phyloP scores from a whole-genome alignment of 2,329 filamentous ascomycete genomes.

The Helminthosporium solani region DNA sequence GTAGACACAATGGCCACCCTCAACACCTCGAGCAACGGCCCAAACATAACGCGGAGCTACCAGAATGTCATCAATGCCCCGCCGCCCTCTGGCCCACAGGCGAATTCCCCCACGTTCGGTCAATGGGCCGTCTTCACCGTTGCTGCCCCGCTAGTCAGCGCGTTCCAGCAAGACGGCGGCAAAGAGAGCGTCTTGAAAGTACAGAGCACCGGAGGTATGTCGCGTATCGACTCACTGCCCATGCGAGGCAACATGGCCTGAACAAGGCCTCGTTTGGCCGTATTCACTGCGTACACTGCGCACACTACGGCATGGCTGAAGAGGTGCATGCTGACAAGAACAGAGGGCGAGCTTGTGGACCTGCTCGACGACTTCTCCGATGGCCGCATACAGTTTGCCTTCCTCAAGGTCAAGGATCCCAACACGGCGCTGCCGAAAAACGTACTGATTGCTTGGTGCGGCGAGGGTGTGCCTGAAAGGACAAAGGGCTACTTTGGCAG shows the following conservation, averaged over 20 bases:
- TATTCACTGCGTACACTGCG: too few relatives aligned
- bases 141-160: constrained; percentile 85
- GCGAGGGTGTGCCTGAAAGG: constrained; percentile 94
- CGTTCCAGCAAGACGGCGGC: constrained; percentile 79
- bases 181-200: constrained; percentile 97
- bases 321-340: constrained; percentile 26
- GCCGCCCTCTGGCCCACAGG: constrained; percentile 56
- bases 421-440: constrained; percentile 88
- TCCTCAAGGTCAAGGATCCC: constrained; percentile 92
- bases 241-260: too few relatives aligned
- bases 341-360: constrained; percentile 87
- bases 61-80: constrained; percentile 65
- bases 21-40: constrained; percentile 56
- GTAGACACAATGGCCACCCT: constrained; percentile 70
- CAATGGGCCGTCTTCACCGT: constrained; percentile 96
- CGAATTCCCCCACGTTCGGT: constrained; percentile 75
- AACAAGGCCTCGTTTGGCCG: too few relatives aligned
- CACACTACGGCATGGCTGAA: too few relatives aligned
- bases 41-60: constrained; percentile 59
- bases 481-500: constrained; percentile 99
- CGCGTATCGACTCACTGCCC: too few relatives aligned
- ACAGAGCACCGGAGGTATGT: constrained; percentile 79
- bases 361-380: constrained; percentile 96
- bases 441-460: constrained; percentile 94
- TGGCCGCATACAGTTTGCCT: constrained; percentile 94